Conservation (phyloP, 2,329 filamentous ascomycete genomes). For the Beauveria caledonica region DNA sequence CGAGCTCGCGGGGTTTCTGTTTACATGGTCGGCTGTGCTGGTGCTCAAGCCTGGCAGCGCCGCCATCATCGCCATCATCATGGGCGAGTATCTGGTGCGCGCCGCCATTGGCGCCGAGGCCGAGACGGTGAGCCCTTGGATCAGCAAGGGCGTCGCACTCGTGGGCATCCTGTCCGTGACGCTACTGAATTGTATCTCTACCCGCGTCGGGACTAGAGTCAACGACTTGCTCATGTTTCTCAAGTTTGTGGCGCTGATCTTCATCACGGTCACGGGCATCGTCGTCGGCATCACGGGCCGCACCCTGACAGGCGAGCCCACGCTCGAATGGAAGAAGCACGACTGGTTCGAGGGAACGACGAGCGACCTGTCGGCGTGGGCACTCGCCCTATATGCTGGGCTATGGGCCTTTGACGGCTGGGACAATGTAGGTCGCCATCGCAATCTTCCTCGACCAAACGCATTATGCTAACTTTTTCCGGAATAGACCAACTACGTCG, state of each 20-base stretch:
- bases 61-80: slow-evolving; percentile 94
- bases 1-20: slow-evolving; percentile 85
- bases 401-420: slow-evolving; percentile 98
- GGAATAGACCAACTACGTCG: slow-evolving; percentile 84
- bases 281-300: slow-evolving; percentile 82
- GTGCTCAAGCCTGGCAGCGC: slow-evolving; percentile 90
- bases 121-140: slow-evolving; percentile 72
- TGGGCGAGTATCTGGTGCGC: slow-evolving; percentile 92
- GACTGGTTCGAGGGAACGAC: slow-evolving; percentile 87
- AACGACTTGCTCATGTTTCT: slow-evolving; percentile 95
- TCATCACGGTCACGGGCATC: slow-evolving; percentile 78
- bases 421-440: slow-evolving; percentile 72
- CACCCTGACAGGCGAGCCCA: slow-evolving; percentile 67
- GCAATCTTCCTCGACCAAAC: background rate
- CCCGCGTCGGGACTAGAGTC: slow-evolving; percentile 74
- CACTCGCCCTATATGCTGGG: slow-evolving; percentile 88
- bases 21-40: slow-evolving; percentile 91
- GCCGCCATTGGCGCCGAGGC: slow-evolving; percentile 82
- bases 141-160: slow-evolving; percentile 82
- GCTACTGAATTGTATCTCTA: slow-evolving; percentile 83
- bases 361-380: slow-evolving; percentile 75
- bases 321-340: slow-evolving; percentile 75
- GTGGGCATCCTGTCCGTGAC: slow-evolving; percentile 70
- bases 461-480: slow-evolving; percentile 11
- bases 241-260: slow-evolving; percentile 85